These are phyloP conservation scores for Forsythia suspensa DNA, from an alignment of 257 asterid genomes.

Conservation along the genomic window DNA sequence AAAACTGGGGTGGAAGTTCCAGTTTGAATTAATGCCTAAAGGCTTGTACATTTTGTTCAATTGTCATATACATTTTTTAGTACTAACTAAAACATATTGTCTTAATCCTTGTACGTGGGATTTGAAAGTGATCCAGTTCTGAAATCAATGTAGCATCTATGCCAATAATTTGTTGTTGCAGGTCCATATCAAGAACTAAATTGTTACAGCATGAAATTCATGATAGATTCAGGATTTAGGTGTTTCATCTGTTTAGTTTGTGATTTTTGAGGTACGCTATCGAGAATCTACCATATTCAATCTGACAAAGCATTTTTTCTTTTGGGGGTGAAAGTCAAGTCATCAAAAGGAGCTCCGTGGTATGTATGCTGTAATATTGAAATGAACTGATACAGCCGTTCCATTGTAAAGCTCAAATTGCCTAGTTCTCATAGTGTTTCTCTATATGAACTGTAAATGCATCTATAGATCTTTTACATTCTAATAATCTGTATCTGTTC, in stretches of 20 bases:
- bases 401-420: background rate
- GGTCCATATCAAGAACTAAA: too few species aligned
- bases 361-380: background rate
- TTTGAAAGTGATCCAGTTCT: too few species aligned
- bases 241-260: background rate
- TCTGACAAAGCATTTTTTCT: background rate
- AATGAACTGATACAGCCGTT: background rate
- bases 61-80: too few species aligned
- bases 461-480: too few species aligned
- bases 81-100: too few species aligned
- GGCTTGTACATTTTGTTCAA: too few species aligned
- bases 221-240: background rate
- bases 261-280: background rate
- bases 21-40: too few species aligned
- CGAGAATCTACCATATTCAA: background rate
- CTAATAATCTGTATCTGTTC: background rate
- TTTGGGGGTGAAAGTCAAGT: background rate
- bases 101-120: too few species aligned
- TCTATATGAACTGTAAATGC: too few species aligned
- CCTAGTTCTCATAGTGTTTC: background rate
- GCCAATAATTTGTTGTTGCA: too few species aligned
- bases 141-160: too few species aligned
- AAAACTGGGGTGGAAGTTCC: too few species aligned
- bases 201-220: background rate
- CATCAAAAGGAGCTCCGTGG: background rate